A percentile compares a stretch with the other conserved stretches of the same genome.
phyloP scores from a whole-genome alignment of 306 rosid genomes.

The Sphenostylis stenocarpa region DNA sequence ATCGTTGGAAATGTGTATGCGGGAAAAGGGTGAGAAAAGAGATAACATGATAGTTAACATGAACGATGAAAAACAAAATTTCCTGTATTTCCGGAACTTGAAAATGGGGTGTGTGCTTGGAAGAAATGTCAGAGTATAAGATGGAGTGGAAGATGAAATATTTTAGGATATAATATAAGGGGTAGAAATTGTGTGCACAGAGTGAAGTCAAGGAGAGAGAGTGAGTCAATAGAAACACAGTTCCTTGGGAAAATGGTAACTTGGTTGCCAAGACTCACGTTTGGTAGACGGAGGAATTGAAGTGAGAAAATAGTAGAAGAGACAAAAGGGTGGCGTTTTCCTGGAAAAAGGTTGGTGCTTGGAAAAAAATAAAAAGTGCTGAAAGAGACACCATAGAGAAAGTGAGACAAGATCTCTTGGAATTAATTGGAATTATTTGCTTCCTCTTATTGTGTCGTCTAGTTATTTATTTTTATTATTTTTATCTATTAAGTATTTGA shows the following conservation, averaged over 20 bases:
- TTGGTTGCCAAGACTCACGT: conserved; percentile 30
- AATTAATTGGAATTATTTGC: too few species aligned
- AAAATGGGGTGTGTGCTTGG: background rate
- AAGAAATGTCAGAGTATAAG: background rate
- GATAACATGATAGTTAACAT: background rate
- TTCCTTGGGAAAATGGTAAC: conserved; percentile 23
- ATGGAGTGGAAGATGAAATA: background rate
- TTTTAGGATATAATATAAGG: background rate
- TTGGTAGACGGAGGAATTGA: background rate
- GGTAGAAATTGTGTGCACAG: too few species aligned
- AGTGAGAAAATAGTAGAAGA: too few species aligned
- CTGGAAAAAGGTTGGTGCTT: background rate
- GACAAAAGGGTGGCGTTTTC: background rate
- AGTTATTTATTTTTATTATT: too few species aligned
- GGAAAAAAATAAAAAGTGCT: background rate
- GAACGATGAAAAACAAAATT: background rate
- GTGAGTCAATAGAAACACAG: too few species aligned
- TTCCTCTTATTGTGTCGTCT: too few species aligned
- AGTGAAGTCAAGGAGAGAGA: too few species aligned
- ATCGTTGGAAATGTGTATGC: background rate
- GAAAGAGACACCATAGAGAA: background rate
- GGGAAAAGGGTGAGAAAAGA: background rate
- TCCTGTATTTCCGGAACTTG: background rate
- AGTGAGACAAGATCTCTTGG: too few species aligned
- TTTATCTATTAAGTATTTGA: too few species aligned